A percentile compares a stretch with the other conserved stretches of the same genome.
phyloP scores from a whole-genome alignment of 495 filamentous ascomycete genomes.

The Letharia lupina region DNA sequence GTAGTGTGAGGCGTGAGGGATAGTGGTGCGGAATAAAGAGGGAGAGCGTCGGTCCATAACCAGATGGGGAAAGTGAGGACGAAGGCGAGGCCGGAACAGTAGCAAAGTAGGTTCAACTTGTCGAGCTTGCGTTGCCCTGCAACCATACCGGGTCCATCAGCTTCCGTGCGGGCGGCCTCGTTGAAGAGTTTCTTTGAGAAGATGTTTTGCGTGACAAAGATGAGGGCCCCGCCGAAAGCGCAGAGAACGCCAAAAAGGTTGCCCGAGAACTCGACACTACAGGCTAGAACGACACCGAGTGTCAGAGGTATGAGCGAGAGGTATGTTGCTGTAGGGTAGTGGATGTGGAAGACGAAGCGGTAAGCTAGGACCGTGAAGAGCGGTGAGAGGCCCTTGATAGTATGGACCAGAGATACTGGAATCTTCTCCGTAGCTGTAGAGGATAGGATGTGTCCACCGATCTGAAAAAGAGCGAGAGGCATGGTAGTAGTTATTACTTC shows the following conservation, averaged over 20 bases:
- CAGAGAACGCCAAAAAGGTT: slow-evolving; percentile 82
- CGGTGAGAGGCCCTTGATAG: slow-evolving; percentile 97
- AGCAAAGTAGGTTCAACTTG: slow-evolving; percentile 94
- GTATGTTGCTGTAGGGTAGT: slow-evolving; percentile 82
- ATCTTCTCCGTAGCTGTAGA: slow-evolving; percentile 91
- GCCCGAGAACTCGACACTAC: slow-evolving; percentile 77
- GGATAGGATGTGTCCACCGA: slow-evolving; percentile 85
- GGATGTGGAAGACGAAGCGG: slow-evolving; percentile 76
- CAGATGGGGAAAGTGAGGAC: slow-evolving; percentile 86
- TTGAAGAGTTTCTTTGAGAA: slow-evolving; percentile 99
- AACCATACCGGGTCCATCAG: slow-evolving; percentile 49
- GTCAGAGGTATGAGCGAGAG: slow-evolving; percentile 88
- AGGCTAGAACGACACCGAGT: slow-evolving; percentile 87
- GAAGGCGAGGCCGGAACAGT: slow-evolving; percentile 88
- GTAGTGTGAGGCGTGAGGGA: slow-evolving; percentile 44
- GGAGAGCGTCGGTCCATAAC: slow-evolving; percentile 81
- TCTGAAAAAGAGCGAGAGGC: slow-evolving; percentile 84
- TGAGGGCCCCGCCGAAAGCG: slow-evolving; percentile 76
- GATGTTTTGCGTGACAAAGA: slow-evolving; percentile 98
- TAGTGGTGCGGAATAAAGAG: slow-evolving; percentile 64
- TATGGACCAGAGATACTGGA: slow-evolving; percentile 93
- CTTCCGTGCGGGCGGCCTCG: slow-evolving; percentile 74
- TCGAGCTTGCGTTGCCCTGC: slow-evolving; percentile 65
- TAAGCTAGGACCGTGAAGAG: slow-evolving; percentile 94
- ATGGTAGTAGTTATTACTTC: slow-evolving; percentile 82